Base-by-base conservation (phyloP, 192 early-diverging fungal genomes). In the Coemansia sp. region DNA sequence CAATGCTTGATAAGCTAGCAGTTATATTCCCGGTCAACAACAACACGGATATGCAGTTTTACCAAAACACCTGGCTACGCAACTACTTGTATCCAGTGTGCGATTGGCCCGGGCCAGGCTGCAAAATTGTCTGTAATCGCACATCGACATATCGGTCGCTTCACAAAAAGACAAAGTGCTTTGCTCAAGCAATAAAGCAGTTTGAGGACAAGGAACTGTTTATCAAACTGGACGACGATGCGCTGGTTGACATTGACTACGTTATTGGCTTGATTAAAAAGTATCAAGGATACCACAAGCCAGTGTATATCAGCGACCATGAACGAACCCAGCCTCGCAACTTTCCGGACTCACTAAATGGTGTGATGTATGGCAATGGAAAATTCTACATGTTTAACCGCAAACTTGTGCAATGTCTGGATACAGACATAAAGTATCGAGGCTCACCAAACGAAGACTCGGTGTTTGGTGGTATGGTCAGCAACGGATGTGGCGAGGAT, bases 341-440 rank as follows among this genome's bases (percentile, higher is more conserved):
- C 20, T 38, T 20, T 37, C 66, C 48, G 11, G 70, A 47, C 1
- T 27, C 54, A 3, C 23, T 73, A 22, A 35, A 73, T 8, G 10
- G 19, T 12, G 75, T 73, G 1, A 24, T 35, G n/a, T 78, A 78
- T 38, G 75, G 70, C 0, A 78, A 73, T 47, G 70, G 75, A 50
- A 78, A 78, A 61, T 78, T 78, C 57, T 78, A 78, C 61, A 78
- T 78, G 75, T 78, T 78, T 53, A 78, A 78, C 66, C 23, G 22
- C 7, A 29, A 61, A 26, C 57, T 78, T 29, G 57, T 65, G 9
- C 59, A 64, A 23, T 78, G 75, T 39, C 37, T 78, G 19, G 39
- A 78, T 38, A 29, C 51, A 5, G 60, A 73, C 4, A 57, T 73
- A 10, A 37, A 57, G 29, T 78, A 78, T 48, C 41, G 66, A 13